phyloP scores from a whole-genome alignment of 2,329 filamentous ascomycete species.

The Metarhizium album region DNA sequence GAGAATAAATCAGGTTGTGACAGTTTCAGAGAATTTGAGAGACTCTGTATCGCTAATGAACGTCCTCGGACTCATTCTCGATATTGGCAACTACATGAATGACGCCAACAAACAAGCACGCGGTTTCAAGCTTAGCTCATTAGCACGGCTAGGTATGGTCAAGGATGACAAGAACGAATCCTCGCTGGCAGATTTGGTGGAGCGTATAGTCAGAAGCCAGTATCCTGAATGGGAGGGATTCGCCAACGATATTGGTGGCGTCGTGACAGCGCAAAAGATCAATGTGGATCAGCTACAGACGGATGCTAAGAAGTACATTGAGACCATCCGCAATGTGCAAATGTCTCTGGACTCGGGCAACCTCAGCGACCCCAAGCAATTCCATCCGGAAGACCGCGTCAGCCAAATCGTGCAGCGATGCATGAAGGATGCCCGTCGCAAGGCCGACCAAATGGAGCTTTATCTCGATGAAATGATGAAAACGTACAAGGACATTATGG shows the following conservation, averaged over 20 bases:
- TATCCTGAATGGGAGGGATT: slow-evolving; percentile 95
- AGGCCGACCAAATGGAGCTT: slow-evolving; percentile 89
- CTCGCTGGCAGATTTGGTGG: slow-evolving; percentile 88
- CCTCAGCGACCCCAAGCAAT: slow-evolving; percentile 90
- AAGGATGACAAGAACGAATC: slow-evolving; percentile 99
- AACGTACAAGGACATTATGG: slow-evolving; percentile 90
- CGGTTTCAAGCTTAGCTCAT: slow-evolving; percentile 94
- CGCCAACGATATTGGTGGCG: slow-evolving; percentile 69
- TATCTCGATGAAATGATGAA: slow-evolving; percentile 89
- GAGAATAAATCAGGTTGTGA: slow-evolving; percentile 78
- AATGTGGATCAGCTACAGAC: slow-evolving; percentile 85
- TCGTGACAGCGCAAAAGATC: slow-evolving; percentile 73
- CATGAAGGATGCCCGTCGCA: slow-evolving; percentile 94
- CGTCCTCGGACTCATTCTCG: slow-evolving; percentile 86
- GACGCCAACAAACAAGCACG: slow-evolving; percentile 96
- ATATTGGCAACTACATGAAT: slow-evolving; percentile 99
- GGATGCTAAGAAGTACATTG: slow-evolving; percentile 86
- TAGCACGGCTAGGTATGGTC: slow-evolving; percentile 88
- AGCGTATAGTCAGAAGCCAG: slow-evolving; percentile 91
- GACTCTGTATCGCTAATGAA: slow-evolving; percentile 94
- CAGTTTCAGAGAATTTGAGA: slow-evolving; percentile 77
- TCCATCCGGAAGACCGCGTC: slow-evolving; percentile 94
- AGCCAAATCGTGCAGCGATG: slow-evolving; percentile 80
- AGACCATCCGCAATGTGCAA: slow-evolving; percentile 91
- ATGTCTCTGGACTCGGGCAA: slow-evolving; percentile 86